phyloP scores from a whole-genome alignment of 1,284 basidiomycete species.

The Entoloma clypeatum region DNA sequence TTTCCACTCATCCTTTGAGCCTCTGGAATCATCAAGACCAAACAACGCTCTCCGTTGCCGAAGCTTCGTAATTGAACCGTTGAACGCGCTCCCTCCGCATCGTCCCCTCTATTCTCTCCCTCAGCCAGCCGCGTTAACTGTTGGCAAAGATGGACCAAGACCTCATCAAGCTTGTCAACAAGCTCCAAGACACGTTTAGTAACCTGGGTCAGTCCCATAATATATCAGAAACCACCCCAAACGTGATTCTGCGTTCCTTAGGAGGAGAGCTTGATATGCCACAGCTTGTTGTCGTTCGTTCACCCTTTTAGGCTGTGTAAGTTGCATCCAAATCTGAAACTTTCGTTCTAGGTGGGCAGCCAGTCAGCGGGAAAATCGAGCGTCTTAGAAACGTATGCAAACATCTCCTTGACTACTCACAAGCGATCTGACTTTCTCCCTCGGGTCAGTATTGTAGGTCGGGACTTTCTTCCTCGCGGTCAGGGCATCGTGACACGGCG shows the following conservation, averaged over 20 bases:
- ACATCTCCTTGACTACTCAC: slow-evolving; percentile 16
- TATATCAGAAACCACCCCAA: slow-evolving; percentile 12
- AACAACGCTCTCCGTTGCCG: neutral
- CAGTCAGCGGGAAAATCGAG: slow-evolving; percentile 86
- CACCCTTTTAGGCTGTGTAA: slow-evolving; percentile 6
- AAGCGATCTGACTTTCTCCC: slow-evolving; percentile 9
- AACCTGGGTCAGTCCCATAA: slow-evolving; percentile 61
- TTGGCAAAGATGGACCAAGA: slow-evolving; percentile 79
- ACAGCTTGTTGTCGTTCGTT: slow-evolving; percentile 73
- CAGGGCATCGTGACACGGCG: slow-evolving; percentile 94
- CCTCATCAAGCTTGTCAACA: slow-evolving; percentile 94
- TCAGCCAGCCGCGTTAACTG: slow-evolving; percentile 19
- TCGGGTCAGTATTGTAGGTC: slow-evolving; percentile 77
- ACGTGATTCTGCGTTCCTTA: slow-evolving; percentile 29
- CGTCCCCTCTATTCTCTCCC: slow-evolving; percentile 15
- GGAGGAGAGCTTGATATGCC: slow-evolving; percentile 86
- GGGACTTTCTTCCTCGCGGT: slow-evolving; percentile 93
- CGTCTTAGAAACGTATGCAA: slow-evolving; percentile 76
- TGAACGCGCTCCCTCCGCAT: slow-evolving; percentile 6
- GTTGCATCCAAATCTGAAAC: slow-evolving; percentile 4
- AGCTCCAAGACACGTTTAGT: slow-evolving; percentile 86
- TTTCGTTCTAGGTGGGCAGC: slow-evolving; percentile 66
- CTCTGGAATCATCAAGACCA: too few species aligned
- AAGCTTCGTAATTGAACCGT: too few species aligned
- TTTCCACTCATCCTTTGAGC: too few species aligned